Conservation (phyloP, 148 eudicot genomes). For the Chenopodium quinoa region DNA sequence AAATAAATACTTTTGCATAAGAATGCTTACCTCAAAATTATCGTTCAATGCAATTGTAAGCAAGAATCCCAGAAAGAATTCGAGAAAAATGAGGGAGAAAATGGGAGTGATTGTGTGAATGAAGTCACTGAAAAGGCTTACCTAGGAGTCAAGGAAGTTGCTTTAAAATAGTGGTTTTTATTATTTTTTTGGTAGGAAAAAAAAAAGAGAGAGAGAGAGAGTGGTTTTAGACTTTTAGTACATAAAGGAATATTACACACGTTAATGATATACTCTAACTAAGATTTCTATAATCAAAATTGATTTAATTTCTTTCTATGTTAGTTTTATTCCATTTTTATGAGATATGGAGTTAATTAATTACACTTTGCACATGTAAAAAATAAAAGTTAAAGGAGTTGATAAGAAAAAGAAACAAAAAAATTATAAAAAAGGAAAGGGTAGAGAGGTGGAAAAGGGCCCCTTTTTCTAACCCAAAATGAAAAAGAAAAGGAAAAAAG, state of each 20-base stretch:
- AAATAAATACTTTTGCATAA: not conserved
- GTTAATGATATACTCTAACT: too few species aligned
- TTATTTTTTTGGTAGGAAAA: too few species aligned
- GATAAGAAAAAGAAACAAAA: not conserved
- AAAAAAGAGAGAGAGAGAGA: too few species aligned
- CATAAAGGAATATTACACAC: too few species aligned
- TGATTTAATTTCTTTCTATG: not conserved
- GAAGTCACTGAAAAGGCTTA: conserved; percentile 30
- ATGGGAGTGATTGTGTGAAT: not conserved
- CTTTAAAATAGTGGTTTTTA: not conserved
- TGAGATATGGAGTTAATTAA: not conserved
- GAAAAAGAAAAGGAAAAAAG: not conserved
- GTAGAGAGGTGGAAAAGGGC: not conserved
- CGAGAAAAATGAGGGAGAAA: not conserved
- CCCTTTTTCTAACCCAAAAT: not conserved
- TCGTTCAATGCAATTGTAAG: not conserved
- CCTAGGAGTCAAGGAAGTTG: conserved; percentile 28
- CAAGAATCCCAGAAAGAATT: not conserved
- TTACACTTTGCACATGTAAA: conserved; percentile 8
- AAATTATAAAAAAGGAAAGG: not conserved
- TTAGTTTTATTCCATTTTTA: not conserved
- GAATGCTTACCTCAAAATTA: conserved; percentile 17
- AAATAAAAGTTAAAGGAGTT: not conserved
- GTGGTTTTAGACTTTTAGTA: too few species aligned
- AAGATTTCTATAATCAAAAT: not conserved